phyloP scores from a whole-genome alignment of 1,284 basidiomycete species.

The Trametes sp. region DNA sequence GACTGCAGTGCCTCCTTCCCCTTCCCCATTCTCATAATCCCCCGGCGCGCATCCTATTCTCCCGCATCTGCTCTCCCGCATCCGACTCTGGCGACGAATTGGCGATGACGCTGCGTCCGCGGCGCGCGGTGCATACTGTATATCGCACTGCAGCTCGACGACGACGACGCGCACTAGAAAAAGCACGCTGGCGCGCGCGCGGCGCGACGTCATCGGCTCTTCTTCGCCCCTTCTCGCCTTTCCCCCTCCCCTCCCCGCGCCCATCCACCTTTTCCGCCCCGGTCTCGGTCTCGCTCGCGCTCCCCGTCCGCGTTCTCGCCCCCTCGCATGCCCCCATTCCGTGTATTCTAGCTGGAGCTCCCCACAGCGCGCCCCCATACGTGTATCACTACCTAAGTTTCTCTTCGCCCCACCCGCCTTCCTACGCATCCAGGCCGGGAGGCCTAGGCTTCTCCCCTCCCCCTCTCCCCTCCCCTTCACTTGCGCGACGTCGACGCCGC shows the following conservation, averaged over 20 bases:
- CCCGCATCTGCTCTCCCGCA: neutral
- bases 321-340: too few species aligned
- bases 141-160: neutral
- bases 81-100: constrained; percentile 10
- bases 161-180: constrained; percentile 23
- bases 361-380: constrained; percentile 14
- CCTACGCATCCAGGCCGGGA: neutral
- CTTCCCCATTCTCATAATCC: neutral
- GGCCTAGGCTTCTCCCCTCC: neutral
- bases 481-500: neutral
- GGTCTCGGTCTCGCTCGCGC: neutral
- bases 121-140: constrained; percentile 20
- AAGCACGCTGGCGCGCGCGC: constrained; percentile 25
- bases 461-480: neutral
- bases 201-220: constrained; percentile 16
- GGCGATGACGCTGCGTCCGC: constrained; percentile 22
- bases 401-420: too few species aligned
- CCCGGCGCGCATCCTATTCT: neutral
- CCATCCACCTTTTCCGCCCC: neutral
- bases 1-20: constrained; percentile 1
- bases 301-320: constrained; percentile 2
- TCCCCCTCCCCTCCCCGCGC: neutral
- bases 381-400: constrained; percentile 31
- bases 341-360: constrained; percentile 26
- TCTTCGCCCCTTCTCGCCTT: neutral